phyloP scores from a whole-genome alignment of 495 filamentous ascomycete species.

The Aspergillus sclerotiicarbonarius region DNA sequence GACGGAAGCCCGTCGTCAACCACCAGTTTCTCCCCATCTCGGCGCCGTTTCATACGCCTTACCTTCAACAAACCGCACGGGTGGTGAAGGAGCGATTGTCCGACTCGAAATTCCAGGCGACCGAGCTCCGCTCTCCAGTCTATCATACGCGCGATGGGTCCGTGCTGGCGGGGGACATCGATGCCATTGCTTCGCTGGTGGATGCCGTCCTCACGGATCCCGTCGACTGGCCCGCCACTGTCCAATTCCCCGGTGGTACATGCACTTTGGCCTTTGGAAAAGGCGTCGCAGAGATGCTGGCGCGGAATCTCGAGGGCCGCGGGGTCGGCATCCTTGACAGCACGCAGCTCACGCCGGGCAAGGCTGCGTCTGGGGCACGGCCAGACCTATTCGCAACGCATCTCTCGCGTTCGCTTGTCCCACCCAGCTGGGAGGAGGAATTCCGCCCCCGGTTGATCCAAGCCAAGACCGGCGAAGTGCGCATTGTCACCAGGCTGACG shows the following conservation, averaged over 20 bases:
- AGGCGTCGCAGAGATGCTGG: background rate
- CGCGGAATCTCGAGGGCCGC: background rate
- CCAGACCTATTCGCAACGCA: background rate
- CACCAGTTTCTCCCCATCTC: conserved; percentile 5
- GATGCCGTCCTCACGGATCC: background rate
- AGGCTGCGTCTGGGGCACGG: background rate
- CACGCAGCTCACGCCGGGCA: background rate
- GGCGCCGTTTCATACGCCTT: background rate
- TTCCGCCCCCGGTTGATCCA: background rate
- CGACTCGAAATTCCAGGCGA: background rate
- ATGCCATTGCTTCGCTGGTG: background rate
- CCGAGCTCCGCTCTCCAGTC: background rate
- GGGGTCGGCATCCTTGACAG: background rate
- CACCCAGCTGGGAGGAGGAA: background rate
- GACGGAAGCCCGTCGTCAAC: background rate
- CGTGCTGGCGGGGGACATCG: background rate
- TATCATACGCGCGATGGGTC: background rate
- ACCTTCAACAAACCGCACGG: background rate
- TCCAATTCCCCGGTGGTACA: background rate
- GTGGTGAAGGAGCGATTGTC: background rate
- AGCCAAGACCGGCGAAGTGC: background rate
- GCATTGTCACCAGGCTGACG: conserved; percentile 34
- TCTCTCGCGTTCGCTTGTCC: background rate
- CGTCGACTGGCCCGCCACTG: conserved; percentile 1
- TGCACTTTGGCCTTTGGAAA: background rate